phyloP scores from a whole-genome alignment of 2,329 filamentous ascomycete species.

The Sporothrix globosa region DNA sequence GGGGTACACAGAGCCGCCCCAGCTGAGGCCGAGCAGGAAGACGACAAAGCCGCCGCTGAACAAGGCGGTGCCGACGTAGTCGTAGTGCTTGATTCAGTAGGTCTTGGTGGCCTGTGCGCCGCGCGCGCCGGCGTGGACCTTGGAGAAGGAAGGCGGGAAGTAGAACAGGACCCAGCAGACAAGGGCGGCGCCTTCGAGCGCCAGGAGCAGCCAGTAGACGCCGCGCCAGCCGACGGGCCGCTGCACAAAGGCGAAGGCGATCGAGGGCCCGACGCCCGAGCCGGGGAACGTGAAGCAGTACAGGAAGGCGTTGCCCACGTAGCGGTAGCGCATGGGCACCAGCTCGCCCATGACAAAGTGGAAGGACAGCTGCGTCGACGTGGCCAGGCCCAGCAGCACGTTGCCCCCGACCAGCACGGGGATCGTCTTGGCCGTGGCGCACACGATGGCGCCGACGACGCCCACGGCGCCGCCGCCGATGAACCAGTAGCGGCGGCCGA shows the following conservation, averaged over 20 bases:
- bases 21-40: slow-evolving; percentile 42
- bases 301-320: slow-evolving; percentile 42
- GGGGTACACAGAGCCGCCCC: slow-evolving; percentile 42
- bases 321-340: slow-evolving; percentile 46
- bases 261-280: slow-evolving; percentile 39
- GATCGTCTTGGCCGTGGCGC: slow-evolving; percentile 45
- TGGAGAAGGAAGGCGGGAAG: slow-evolving; percentile 43
- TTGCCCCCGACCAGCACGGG: slow-evolving; percentile 45
- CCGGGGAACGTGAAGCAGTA: slow-evolving; percentile 43
- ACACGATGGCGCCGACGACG: slow-evolving; percentile 46
- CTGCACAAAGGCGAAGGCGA: slow-evolving; percentile 39
- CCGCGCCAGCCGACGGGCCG: slow-evolving; percentile 42
- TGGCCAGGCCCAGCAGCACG: slow-evolving; percentile 45
- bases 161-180: slow-evolving; percentile 44
- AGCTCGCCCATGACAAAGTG: slow-evolving; percentile 46
- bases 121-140: slow-evolving; percentile 39
- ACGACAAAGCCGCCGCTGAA: slow-evolving; percentile 42
- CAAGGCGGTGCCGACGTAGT: slow-evolving; percentile 43
- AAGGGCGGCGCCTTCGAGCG: slow-evolving; percentile 40
- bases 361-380: slow-evolving; percentile 46
- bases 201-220: slow-evolving; percentile 41
- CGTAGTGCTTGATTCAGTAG: slow-evolving; percentile 41
- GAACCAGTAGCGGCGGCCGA: slow-evolving; percentile 41
- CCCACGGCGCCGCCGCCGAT: slow-evolving; percentile 41
- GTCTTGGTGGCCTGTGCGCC: slow-evolving; percentile 34